Base-by-base conservation (phyloP, 257 asterid genomes). In the Buddleja alternifolia region DNA sequence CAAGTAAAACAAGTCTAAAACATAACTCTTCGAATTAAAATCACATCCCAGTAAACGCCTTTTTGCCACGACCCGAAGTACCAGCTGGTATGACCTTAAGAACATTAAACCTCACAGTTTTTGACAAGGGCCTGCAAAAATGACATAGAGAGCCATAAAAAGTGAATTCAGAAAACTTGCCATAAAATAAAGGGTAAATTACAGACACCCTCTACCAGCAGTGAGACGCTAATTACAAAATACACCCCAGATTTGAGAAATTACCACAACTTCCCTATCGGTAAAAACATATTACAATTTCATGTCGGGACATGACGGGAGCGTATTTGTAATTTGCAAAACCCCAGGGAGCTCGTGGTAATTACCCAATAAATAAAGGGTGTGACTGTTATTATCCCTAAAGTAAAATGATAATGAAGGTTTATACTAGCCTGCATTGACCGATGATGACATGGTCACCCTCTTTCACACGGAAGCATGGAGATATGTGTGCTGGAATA, bases 71-170 rank as follows among this genome's bases (percentile, higher is more conserved):
- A 20, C 81, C 81, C 29, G 79, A 73, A 50, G 84, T 75, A 50
- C 81, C 84, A 0, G 84, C 81, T n/a, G 81, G 84, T 47, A 80
- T 58, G 76, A 80, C 81, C 75, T 80, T 80, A 23, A 80, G 77
- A 15, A 80, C 82, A 34, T 80, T 80, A 15, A 80, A 80, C 72
- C 85, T 76, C 56, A 80, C 79, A 4, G 84, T 80, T 47, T 80
- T 76, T 24, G 82, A 80, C 72, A 80, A 77, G 8, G 82, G 84
- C 82, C 85, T 76, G 78, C 40, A 34, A 58, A 2, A 46, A 0
- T 17, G 8, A 25, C 4, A 12, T 15, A 12, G 46, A 37, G 4
- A 7, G 19, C 19, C 36, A 32, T 21, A 50, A 55, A 20, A 52
- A 61, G 10, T 8, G 39, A 34, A 53, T 20, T 37, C 16, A 56